A percentile compares a stretch with the other conserved stretches of the same genome.
Evolutionary conservation across 805 yeast genomes (phyloP).

Genomic region (Maudiozyma barnettii): DNA sequence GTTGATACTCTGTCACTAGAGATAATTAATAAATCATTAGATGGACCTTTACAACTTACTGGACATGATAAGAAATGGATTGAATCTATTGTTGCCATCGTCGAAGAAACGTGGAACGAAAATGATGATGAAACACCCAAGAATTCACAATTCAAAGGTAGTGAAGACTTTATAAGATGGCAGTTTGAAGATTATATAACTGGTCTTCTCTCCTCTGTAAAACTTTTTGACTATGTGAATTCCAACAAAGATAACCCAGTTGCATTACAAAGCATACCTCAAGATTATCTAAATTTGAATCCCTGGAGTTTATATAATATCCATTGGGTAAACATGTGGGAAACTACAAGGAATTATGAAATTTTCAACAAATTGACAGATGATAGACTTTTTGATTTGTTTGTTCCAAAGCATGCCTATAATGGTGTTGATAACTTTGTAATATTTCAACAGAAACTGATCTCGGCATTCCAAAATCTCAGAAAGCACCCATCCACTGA

Average conservation of each 20-base stretch:
- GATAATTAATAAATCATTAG: conserved; percentile 34
- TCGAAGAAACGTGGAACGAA: conserved; percentile 36
- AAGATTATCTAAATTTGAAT: conserved; percentile 23
- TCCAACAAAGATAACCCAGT: conserved; percentile 30
- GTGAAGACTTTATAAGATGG: conserved; percentile 81
- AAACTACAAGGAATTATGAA: conserved; percentile 42
- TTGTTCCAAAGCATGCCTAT: conserved; percentile 38
- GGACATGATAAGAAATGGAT: conserved; percentile 70
- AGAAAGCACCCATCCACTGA: conserved; percentile 14
- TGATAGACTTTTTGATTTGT: conserved; percentile 58
- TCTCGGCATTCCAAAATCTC: conserved; percentile 26
- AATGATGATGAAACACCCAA: conserved; percentile 34
- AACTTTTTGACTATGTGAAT: conserved; percentile 51
- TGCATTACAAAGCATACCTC: conserved; percentile 27
- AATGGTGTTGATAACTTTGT: conserved; percentile 22
- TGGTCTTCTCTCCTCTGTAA: conserved; percentile 62
- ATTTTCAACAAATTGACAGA: conserved; percentile 52
- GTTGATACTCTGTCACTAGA: conserved; percentile 46
- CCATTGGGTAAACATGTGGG: conserved; percentile 46
- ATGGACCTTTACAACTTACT: conserved; percentile 38
- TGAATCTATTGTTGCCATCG: conserved; percentile 43
- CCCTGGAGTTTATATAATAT: conserved; percentile 35
- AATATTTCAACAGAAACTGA: conserved; percentile 22
- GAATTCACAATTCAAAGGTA: conserved; percentile 48
- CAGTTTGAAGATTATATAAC: conserved; percentile 86